These are phyloP conservation scores for Ceratobasidium sp. DNA, from an alignment of 1,284 basidiomycete genomes.

Conservation along the genomic window DNA sequence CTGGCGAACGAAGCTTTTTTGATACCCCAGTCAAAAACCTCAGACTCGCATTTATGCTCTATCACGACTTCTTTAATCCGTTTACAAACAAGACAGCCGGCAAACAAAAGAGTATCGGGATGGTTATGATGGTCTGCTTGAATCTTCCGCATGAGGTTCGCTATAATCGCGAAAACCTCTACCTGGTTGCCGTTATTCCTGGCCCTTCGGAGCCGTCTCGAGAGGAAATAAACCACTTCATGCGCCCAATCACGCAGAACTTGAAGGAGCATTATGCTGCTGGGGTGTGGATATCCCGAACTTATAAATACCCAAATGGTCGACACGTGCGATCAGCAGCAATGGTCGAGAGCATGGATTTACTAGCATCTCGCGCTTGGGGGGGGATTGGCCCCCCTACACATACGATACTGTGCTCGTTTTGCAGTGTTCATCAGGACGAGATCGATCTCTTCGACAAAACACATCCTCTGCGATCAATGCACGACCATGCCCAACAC, in stretches of 20 bases:
- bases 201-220: constrained; percentile 51
- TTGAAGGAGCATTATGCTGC: constrained; percentile 55
- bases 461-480: neutral
- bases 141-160: constrained; percentile 58
- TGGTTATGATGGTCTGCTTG: constrained; percentile 58
- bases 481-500: neutral
- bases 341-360: constrained; percentile 8
- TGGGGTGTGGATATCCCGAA: constrained; percentile 53
- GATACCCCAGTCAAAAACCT: constrained; percentile 49
- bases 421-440: neutral
- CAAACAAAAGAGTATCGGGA: constrained; percentile 56
- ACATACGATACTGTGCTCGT: constrained; percentile 14
- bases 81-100: constrained; percentile 54
- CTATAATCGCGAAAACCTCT: constrained; percentile 58
- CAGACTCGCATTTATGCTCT: constrained; percentile 55
- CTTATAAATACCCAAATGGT: constrained; percentile 24
- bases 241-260: constrained; percentile 55
- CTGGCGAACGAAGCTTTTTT: constrained; percentile 50
- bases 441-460: neutral
- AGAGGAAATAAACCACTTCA: constrained; percentile 54
- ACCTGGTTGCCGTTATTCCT: constrained; percentile 58
- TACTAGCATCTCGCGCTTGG: neutral
- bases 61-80: constrained; percentile 61
- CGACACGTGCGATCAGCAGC: constrained; percentile 2
- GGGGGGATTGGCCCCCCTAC: neutral